A percentile compares a stretch with the other conserved stretches of the same genome.
These are phyloP conservation scores for Curvularia verruculosa DNA, from an alignment of 2,329 filamentous ascomycete species.

Conservation along the genomic window DNA sequence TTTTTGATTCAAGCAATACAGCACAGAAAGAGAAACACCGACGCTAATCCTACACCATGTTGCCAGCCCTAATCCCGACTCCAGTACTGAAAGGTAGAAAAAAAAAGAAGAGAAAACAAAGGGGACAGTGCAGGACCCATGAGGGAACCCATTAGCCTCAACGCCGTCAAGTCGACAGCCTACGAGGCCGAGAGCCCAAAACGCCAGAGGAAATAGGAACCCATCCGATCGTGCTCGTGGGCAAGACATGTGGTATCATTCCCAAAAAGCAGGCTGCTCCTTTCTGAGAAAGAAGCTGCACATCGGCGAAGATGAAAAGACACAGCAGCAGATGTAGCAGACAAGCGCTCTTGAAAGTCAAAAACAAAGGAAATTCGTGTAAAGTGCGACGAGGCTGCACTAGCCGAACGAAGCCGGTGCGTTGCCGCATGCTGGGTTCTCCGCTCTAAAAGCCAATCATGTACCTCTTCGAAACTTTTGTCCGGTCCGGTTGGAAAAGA, in stretches of 20 bases:
- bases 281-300: conserved; percentile 21
- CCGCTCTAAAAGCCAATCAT: conserved; percentile 6
- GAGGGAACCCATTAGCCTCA: conserved; percentile 22
- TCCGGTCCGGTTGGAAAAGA: conserved; percentile 22
- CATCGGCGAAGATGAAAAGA: conserved; percentile 13
- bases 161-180: conserved; percentile 23
- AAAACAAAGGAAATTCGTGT: conserved; percentile 15
- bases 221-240: conserved; percentile 24
- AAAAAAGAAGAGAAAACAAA: conserved; percentile 12
- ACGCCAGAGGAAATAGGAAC: conserved; percentile 32
- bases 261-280: conserved; percentile 22
- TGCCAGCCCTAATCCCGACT: conserved; percentile 1
- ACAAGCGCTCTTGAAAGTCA: conserved; percentile 12
- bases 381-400: conserved; percentile 8
- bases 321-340: conserved; percentile 12
- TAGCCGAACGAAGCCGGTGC: conserved; percentile 11
- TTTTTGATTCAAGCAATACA: conserved; percentile 19
- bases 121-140: conserved; percentile 16
- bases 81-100: background rate
- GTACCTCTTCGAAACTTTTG: conserved; percentile 28
- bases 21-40: conserved; percentile 11
- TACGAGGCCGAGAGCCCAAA: conserved; percentile 23
- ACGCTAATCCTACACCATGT: conserved; percentile 29
- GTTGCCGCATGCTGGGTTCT: conserved; percentile 14
- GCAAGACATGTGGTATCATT: conserved; percentile 42